phyloP scores from a whole-genome alignment of 2,329 filamentous ascomycete species.

The Scedosporium dehoogii region DNA sequence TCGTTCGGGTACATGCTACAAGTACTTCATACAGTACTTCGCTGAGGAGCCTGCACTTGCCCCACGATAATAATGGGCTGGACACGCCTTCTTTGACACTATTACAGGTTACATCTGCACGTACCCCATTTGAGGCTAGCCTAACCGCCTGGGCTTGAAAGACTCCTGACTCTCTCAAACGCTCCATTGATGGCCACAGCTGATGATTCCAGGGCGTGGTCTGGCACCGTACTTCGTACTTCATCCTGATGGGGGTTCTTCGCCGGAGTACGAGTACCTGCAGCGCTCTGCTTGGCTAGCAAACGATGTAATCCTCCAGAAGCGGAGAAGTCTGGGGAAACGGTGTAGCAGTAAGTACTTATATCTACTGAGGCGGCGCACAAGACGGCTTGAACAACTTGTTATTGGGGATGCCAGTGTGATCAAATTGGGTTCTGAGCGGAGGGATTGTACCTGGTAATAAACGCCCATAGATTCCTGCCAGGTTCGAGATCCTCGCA shows the following conservation, averaged over 20 bases:
- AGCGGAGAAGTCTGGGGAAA: neutral
- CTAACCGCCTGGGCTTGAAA: neutral
- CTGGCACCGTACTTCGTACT: neutral
- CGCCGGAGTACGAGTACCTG: neutral
- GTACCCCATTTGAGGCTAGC: neutral
- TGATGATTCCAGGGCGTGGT: neutral
- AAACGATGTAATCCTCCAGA: conserved; percentile 1
- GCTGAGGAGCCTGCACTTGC: no score
- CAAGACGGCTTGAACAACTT: neutral
- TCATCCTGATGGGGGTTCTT: neutral
- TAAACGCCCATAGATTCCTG: no score
- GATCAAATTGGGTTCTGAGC: no score
- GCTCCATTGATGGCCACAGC: neutral
- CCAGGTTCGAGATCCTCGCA: no score
- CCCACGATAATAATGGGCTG: no score
- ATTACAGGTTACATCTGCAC: neutral
- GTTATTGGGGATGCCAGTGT: no score
- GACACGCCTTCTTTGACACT: neutral
- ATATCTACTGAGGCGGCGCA: neutral
- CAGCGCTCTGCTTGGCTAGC: neutral
- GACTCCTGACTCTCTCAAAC: neutral
- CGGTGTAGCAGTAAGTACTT: neutral
- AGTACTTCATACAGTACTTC: no score
- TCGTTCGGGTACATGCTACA: no score
- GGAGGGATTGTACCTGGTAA: no score